phyloP scores from a whole-genome alignment of 2,329 filamentous ascomycete species.

The Xylaria polymorpha region DNA sequence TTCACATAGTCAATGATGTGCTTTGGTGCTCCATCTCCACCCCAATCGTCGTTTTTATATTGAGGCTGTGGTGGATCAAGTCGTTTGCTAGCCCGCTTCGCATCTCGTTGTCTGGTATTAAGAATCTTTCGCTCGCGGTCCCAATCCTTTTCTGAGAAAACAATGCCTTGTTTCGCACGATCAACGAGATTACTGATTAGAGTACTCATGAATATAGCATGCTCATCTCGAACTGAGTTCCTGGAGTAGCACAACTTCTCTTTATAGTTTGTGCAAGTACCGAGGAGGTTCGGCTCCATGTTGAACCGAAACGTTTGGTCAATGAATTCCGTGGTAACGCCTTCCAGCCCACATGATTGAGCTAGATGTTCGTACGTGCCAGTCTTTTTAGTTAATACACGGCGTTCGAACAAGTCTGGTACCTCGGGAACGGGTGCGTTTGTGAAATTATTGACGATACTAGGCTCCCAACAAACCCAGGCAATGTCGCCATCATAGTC shows the following conservation, averaged over 20 bases:
- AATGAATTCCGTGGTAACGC: conserved; percentile 61
- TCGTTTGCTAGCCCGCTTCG: conserved; percentile 34
- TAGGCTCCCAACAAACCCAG: conserved; percentile 80
- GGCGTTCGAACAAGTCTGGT: conserved; percentile 58
- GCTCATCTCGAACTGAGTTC: conserved; percentile 58
- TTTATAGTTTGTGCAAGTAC: conserved; percentile 72
- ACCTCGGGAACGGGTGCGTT: conserved; percentile 65
- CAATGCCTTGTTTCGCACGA: conserved; percentile 65
- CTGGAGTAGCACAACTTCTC: conserved; percentile 71
- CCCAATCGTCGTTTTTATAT: conserved; percentile 57
- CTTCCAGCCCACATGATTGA: conserved; percentile 19
- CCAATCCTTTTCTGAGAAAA: conserved; percentile 60
- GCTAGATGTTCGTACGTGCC: conserved; percentile 60
- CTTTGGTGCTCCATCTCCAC: conserved; percentile 40
- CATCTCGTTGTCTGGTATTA: conserved; percentile 37
- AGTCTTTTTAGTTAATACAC: conserved; percentile 63
- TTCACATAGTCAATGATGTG: conserved; percentile 74
- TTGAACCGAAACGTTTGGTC: conserved; percentile 67
- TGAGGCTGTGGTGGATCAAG: conserved; percentile 52
- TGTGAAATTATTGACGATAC: conserved; percentile 72
- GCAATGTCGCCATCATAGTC: conserved; percentile 86
- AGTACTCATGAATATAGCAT: conserved; percentile 62
- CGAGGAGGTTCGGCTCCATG: conserved; percentile 67
- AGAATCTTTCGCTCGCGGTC: conserved; percentile 49
- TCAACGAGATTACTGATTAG: conserved; percentile 68